Base-by-base conservation (phyloP, 257 asterid genomes). In the Marsdenia floribunda region DNA sequence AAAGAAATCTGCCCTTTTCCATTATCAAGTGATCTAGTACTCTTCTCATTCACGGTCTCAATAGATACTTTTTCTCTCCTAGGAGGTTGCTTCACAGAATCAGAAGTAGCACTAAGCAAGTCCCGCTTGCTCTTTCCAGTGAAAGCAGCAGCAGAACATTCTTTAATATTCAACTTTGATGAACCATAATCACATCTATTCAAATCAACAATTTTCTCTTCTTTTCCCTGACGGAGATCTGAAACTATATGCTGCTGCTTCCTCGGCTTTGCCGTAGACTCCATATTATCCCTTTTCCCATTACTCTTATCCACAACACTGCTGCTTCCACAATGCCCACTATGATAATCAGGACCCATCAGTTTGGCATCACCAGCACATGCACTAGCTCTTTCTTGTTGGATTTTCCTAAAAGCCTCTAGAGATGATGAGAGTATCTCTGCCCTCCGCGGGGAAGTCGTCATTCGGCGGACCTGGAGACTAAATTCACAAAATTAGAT, bases 391-490 rank as follows among this genome's bases (percentile, higher is more conserved):
- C 99, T 83, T 73, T 88, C 97, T 70, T 86, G 86, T 81, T 94
- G 99, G 78, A 95, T 89, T 86, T 95, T 92, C 83, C 91, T 91
- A 73, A 95, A 95, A 68, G 97, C 97, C 83, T 92, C 99, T 67
- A 95, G 98, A 81, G 99, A 95, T 77, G 99, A 95, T 79, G 98
- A 90, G 75, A 95, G 83, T 81, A 95, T 92, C 80, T 92, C 97
- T 54, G 99, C 99, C 86, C 98, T 95, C 78, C 82, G 92, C n/a
- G 98, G 98, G 75, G 99, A 95, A 83, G 97, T 90, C 70, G 99
- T 95, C 98, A 95, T 95, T 80, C 99, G 89, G 42, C 99, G 97
- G 71, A 95, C 98, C 99, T 95, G 90, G 80, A 75, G 44, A 64
- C 71, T 68, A 74, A 76, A 73, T 84, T 61, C 76, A 73, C 60